A percentile compares a stretch with the other conserved stretches of the same genome.
These are phyloP conservation scores for Teratosphaeria zuluensis DNA, from an alignment of 2,329 filamentous ascomycete species.

Conservation along the genomic window DNA sequence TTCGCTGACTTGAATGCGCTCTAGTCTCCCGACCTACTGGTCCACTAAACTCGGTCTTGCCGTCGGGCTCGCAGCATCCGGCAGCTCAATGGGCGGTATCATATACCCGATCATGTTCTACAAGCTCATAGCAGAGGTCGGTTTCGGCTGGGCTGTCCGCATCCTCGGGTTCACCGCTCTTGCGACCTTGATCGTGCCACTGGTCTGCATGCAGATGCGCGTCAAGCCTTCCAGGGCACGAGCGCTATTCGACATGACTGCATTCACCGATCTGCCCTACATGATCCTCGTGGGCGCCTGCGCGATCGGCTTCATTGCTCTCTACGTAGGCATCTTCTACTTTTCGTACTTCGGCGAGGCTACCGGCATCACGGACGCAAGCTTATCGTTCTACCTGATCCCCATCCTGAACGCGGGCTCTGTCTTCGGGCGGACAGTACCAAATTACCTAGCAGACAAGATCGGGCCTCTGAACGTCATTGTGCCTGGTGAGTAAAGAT, in stretches of 20 bases:
- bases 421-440: conserved; percentile 31
- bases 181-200: conserved; percentile 22
- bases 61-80: conserved; percentile 37
- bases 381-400: conserved; percentile 34
- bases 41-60: conserved; percentile 34
- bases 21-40: conserved; percentile 37
- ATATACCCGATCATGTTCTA: conserved; percentile 30
- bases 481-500: conserved; percentile 13
- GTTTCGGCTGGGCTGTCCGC: conserved; percentile 20
- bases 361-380: conserved; percentile 21
- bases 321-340: conserved; percentile 27
- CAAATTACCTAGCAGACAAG: conserved; percentile 30
- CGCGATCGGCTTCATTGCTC: neutral
- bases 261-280: conserved; percentile 32
- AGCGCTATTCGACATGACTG: conserved; percentile 29
- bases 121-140: conserved; percentile 19
- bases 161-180: conserved; percentile 26
- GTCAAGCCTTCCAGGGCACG: conserved; percentile 28
- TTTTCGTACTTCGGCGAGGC: conserved; percentile 29
- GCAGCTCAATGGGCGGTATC: conserved; percentile 31
- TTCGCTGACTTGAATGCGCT: neutral
- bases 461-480: conserved; percentile 31
- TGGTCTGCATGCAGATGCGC: conserved; percentile 26
- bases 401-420: conserved; percentile 34
- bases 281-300: conserved; percentile 14